Percentiles rank a stretch among this genome's conserved stretches.
phyloP scores from a whole-genome alignment of 345 rosid genomes.

The Eucalyptus fibrosa region DNA sequence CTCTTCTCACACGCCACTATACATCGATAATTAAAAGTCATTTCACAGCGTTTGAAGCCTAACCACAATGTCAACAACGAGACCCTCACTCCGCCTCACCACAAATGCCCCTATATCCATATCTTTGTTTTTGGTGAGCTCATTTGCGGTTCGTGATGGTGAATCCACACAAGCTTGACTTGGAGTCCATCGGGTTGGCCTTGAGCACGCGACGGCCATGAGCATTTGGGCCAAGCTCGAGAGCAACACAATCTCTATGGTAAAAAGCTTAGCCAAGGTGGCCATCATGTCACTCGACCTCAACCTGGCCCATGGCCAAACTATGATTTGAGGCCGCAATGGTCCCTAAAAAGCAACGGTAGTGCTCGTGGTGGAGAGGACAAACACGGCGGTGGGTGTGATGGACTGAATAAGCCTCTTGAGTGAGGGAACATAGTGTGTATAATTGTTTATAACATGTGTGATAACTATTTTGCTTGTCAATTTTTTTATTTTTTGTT shows the following conservation, averaged over 20 bases:
- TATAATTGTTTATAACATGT: neutral
- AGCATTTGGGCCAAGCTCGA: neutral
- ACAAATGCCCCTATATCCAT: neutral
- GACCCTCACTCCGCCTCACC: neutral
- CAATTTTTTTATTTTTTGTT: too few species aligned
- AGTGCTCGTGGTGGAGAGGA: neutral
- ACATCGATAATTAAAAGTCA: neutral
- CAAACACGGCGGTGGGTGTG: neutral
- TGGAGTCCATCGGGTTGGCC: neutral
- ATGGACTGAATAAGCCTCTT: neutral
- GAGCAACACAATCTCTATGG: neutral
- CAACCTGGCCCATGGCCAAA: neutral
- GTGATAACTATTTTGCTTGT: too few species aligned
- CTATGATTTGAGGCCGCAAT: neutral
- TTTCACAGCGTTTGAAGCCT: neutral
- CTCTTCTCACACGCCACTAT: neutral
- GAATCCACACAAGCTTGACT: neutral
- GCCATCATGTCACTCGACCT: neutral
- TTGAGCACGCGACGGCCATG: neutral
- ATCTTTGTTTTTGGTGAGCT: neutral
- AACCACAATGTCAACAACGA: neutral
- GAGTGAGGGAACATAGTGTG: accelerated
- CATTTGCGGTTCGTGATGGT: neutral
- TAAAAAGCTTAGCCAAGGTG: neutral
- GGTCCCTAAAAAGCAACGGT: neutral